phyloP scores from a whole-genome alignment of 305 asterid species.

The Solanum chacoense region DNA sequence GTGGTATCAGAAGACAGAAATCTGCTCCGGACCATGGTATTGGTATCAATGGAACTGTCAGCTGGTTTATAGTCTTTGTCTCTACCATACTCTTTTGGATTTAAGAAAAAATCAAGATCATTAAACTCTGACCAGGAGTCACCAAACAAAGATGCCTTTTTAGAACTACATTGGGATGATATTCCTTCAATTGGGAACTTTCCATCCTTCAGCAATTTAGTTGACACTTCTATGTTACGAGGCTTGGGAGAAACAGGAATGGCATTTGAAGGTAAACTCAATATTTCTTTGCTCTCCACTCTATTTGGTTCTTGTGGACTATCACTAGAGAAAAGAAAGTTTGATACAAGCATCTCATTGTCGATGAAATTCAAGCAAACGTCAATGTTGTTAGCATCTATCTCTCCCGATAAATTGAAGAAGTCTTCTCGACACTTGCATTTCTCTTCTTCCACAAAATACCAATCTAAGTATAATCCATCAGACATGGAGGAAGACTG shows the following conservation, averaged over 20 bases:
- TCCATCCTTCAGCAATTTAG: constrained; percentile 25
- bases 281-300: constrained; percentile 33
- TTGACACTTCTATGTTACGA: constrained; percentile 27
- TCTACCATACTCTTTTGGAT: constrained; percentile 33
- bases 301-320: constrained; percentile 19
- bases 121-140: constrained; percentile 47
- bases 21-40: constrained; percentile 8
- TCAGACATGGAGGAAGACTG: constrained; percentile 66
- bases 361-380: constrained; percentile 28
- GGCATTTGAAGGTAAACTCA: constrained; percentile 27
- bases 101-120: constrained; percentile 54
- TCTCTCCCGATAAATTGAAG: constrained; percentile 39
- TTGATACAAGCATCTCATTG: constrained; percentile 29
- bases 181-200: constrained; percentile 22
- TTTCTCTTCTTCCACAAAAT: constrained; percentile 54
- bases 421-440: constrained; percentile 26
- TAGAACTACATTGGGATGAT: constrained; percentile 22
- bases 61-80: constrained; percentile 31
- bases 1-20: constrained; percentile 21
- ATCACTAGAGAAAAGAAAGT: constrained; percentile 59
- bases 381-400: constrained; percentile 36
- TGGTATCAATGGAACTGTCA: constrained; percentile 22
- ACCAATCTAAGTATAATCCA: constrained; percentile 84
- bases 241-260: constrained; percentile 19
- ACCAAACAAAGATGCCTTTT: constrained; percentile 31